Percentiles rank a stretch among this genome's conserved stretches.
Conservation (phyloP, 371 early-diverging fungal genomes). For the Syncephalastrum racemosum region DNA sequence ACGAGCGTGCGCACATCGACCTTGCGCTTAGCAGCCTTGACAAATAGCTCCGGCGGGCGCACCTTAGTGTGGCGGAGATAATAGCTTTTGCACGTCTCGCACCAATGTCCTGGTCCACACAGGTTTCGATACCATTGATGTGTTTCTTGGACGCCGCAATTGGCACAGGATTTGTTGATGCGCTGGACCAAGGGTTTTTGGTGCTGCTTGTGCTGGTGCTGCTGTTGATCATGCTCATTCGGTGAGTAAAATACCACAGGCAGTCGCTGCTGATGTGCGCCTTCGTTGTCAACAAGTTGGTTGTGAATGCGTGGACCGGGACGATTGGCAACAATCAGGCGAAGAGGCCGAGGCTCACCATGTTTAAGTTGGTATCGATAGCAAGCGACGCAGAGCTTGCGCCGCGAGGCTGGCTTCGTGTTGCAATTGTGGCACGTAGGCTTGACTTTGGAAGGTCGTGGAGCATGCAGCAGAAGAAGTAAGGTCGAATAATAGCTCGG, state of each 20-base stretch:
- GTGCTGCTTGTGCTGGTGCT: not conserved
- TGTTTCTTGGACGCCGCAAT: constrained; percentile 42
- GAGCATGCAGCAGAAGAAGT: constrained; percentile 24
- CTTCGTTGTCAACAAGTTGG: not conserved
- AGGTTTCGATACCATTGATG: constrained; percentile 52
- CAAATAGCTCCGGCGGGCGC: constrained; percentile 38
- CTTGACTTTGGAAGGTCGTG: constrained; percentile 34
- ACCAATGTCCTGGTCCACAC: constrained; percentile 46
- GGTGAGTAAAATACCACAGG: no score
- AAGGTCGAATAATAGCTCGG: constrained; percentile 27
- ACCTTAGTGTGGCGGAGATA: constrained; percentile 38
- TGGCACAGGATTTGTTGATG: constrained; percentile 33
- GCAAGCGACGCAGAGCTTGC: constrained; percentile 44
- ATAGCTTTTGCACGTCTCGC: constrained; percentile 49
- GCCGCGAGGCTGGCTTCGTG: constrained; percentile 42
- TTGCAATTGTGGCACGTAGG: constrained; percentile 42
- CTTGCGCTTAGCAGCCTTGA: constrained; percentile 47
- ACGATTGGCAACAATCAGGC: constrained; percentile 38
- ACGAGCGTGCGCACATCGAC: constrained; percentile 39
- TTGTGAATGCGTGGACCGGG: constrained; percentile 16
- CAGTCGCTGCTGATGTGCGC: not conserved
- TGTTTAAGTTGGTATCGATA: constrained; percentile 48
- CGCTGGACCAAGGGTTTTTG: not conserved
- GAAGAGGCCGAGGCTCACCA: constrained; percentile 29
- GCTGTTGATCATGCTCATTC: not conserved